Percentiles rank a stretch among this genome's conserved stretches.
Evolutionary conservation across 2,329 filamentous ascomycete species (phyloP).

Genomic region (Cercospora zeae-maydis): DNA sequence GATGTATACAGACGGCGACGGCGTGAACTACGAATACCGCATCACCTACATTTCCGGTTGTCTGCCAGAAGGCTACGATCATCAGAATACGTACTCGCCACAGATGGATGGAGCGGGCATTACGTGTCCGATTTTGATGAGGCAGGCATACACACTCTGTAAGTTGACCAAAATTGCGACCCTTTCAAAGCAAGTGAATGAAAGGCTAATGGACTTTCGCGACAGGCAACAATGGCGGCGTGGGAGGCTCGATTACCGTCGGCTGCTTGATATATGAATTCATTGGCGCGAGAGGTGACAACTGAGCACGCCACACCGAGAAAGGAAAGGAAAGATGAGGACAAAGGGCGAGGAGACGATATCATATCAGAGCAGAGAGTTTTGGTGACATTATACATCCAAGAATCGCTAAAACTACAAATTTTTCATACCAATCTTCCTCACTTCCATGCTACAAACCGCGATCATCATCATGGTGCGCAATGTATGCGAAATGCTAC

Average conservation of each 20-base stretch:
- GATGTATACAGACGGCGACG: too few relatives aligned
- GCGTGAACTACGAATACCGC: too few relatives aligned
- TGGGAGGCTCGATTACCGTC: not conserved
- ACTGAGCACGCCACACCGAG: too few relatives aligned
- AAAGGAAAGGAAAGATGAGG: too few relatives aligned
- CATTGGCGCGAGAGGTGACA: not conserved
- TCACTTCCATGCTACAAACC: conserved; percentile 6
- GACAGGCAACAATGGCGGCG: not conserved
- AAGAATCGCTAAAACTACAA: conserved; percentile 16
- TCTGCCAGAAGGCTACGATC: too few relatives aligned
- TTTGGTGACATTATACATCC: conserved; percentile 16
- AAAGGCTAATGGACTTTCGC: too few relatives aligned
- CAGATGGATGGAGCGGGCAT: too few relatives aligned
- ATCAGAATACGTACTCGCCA: too few relatives aligned
- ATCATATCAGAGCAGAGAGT: conserved; percentile 7
- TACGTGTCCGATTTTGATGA: not conserved
- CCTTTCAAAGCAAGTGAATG: too few relatives aligned
- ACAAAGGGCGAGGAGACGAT: not conserved
- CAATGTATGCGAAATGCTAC: conserved; percentile 2
- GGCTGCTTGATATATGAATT: not conserved
- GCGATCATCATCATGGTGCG: conserved; percentile 3
- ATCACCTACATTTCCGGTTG: too few relatives aligned
- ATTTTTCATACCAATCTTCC: conserved; percentile 1
- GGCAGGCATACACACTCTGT: not conserved
- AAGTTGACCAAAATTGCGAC: not conserved